Evolutionary conservation across 192 early-diverging fungal species (phyloP).

Genomic region (Irineochytrium annulatum): DNA sequence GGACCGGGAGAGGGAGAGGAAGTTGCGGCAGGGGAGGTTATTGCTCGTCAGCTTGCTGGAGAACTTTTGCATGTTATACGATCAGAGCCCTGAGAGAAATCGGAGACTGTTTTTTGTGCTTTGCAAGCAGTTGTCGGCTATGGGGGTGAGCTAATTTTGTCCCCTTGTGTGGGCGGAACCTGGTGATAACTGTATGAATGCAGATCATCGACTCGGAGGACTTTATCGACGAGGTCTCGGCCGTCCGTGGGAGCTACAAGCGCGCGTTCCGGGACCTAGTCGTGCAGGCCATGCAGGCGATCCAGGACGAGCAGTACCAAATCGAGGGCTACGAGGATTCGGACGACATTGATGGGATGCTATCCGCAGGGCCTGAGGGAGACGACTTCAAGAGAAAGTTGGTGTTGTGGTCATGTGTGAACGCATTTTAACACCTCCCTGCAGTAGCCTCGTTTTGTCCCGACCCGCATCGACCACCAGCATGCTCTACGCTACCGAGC

Average conservation of each 20-base stretch:
- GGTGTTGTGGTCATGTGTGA: too few species aligned
- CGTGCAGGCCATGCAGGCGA: slow-evolving; percentile 68
- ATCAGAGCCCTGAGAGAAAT: slow-evolving; percentile 79
- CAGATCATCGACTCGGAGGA: slow-evolving; percentile 49
- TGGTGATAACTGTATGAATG: slow-evolving; percentile 55
- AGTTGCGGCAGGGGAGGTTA: slow-evolving; percentile 66
- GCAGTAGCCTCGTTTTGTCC: too few species aligned
- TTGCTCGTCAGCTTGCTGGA: slow-evolving; percentile 86
- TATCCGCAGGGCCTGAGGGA: too few species aligned
- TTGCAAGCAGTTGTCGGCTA: slow-evolving; percentile 76
- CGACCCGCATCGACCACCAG: too few species aligned
- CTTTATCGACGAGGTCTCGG: slow-evolving; percentile 77
- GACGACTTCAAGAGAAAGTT: too few species aligned
- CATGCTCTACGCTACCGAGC: too few species aligned
- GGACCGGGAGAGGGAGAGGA: slow-evolving; percentile 20
- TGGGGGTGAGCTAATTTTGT: slow-evolving; percentile 73
- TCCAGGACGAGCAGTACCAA: slow-evolving; percentile 30
- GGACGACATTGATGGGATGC: too few species aligned
- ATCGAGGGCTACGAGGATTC: too few species aligned
- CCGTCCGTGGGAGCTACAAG: slow-evolving; percentile 79
- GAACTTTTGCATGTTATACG: slow-evolving; percentile 85
- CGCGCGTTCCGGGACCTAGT: slow-evolving; percentile 82
- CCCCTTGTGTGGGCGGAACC: slow-evolving; percentile 73
- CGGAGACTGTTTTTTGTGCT: slow-evolving; percentile 81
- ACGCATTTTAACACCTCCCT: too few species aligned